Evolutionary conservation across 768 basidiomycete species (phyloP).

Genomic region (Udeniomyces megalosporus): DNA sequence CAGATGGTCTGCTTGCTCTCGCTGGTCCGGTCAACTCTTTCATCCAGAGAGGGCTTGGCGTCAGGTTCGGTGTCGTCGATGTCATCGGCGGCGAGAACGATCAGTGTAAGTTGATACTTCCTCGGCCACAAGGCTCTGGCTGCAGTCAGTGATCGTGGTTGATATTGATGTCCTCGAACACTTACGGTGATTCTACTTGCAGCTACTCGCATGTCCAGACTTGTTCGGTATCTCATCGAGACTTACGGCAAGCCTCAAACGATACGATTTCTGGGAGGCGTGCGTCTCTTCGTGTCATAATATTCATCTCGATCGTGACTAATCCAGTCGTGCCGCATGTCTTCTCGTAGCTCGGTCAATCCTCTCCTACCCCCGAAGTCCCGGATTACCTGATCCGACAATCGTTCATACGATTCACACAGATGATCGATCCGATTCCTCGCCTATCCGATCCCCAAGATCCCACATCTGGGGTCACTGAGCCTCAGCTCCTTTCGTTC

Average conservation of each 20-base stretch:
- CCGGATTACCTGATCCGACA: not conserved
- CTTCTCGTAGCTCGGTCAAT: not conserved
- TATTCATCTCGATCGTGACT: not conserved
- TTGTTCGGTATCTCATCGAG: conserved; percentile 52
- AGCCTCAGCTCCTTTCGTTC: too few species aligned
- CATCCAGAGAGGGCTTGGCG: conserved; percentile 54
- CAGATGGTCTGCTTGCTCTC: conserved; percentile 46
- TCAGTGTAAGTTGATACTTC: conserved; percentile 15
- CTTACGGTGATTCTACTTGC: not conserved
- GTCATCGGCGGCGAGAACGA: conserved; percentile 40
- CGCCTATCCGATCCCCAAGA: too few species aligned
- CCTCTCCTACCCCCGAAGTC: not conserved
- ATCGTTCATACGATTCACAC: conserved; percentile 1
- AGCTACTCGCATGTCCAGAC: conserved; percentile 54
- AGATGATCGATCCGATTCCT: too few species aligned
- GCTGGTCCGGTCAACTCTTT: conserved; percentile 48
- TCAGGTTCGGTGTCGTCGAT: conserved; percentile 77
- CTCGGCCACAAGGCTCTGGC: too few species aligned
- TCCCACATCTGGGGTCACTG: too few species aligned
- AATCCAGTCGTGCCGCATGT: not conserved
- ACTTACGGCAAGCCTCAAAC: conserved; percentile 50
- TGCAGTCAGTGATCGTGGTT: too few species aligned
- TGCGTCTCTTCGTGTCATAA: conserved; percentile 22
- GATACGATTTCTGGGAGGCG: conserved; percentile 43
- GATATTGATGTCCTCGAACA: not conserved